Evolutionary conservation across 495 filamentous ascomycete genomes (phyloP).

Genomic region (Aspergillus ostianus): DNA sequence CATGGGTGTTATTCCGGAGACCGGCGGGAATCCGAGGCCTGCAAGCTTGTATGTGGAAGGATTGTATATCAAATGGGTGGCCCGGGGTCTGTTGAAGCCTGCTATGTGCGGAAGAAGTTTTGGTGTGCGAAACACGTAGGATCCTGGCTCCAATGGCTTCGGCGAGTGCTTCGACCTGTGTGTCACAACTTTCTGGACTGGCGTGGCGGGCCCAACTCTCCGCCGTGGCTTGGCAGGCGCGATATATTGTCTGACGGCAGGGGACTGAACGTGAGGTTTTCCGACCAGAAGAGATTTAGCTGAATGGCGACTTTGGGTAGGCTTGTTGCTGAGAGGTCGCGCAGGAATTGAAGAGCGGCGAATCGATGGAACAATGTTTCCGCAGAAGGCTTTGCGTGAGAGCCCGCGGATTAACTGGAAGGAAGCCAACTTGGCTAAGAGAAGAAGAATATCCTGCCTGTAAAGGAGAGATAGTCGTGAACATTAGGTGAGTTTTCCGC

Average conservation of each 20-base stretch:
- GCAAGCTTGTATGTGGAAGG: constrained; percentile 13
- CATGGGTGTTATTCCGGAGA: constrained; percentile 49
- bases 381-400: constrained; percentile 30
- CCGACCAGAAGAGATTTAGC: neutral
- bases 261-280: neutral
- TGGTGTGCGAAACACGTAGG: constrained; percentile 11
- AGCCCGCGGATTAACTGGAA: constrained; percentile 32
- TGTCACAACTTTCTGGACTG: neutral
- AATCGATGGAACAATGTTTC: constrained; percentile 18
- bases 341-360: constrained; percentile 10
- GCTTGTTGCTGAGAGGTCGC: neutral
- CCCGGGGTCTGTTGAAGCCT: neutral
- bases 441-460: constrained; percentile 2
- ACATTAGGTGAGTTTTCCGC: neutral
- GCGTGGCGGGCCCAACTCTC: no score
- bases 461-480: constrained; percentile 2
- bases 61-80: constrained; percentile 31
- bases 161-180: neutral
- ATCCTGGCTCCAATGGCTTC: neutral
- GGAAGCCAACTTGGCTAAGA: constrained; percentile 46
- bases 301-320: neutral
- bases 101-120: neutral
- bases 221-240: no score
- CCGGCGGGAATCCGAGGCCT: constrained; percentile 10
- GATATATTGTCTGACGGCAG: neutral